Base-by-base conservation (phyloP, 1,284 basidiomycete species). In the Cryptococcus maquisensis region DNA sequence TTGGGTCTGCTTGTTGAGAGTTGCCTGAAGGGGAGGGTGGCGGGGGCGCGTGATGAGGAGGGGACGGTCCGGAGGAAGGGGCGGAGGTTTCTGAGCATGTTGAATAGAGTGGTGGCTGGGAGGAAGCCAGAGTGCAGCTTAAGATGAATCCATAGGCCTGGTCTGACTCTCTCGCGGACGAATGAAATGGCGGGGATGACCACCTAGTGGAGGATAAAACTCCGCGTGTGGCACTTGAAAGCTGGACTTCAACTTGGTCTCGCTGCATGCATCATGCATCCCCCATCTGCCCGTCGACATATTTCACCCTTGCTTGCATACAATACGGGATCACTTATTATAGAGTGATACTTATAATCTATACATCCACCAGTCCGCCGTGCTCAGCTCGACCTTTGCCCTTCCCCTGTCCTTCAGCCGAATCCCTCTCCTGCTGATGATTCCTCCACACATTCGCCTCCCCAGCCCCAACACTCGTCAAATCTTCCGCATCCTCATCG, bases 81-180 rank as follows among this genome's bases (percentile, higher is more conserved):
- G 47, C 69, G 61, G 47, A 75, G 57, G 46, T 65, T 66, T 52
- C 71, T 60, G 50, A 75, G 58, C 73, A 75, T 74, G 23, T 53
- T 69, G 60, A 40, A 41, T n/a, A 35, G 24, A 16, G 15, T 26
- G 28, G 12, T 15, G 35, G 36, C 26, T 28, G 24, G 26, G 39
- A 43, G 36, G 13, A 40, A 32, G 28, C 28, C 28, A 10, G 6
- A 10, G 28, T 32, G 44, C 44, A 28, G 44, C 44, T n/a, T 15
- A 36, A 35, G 32, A 21, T 18, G 28, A 20, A 47, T 8, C 32
- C n/a, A n/a, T n/a, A n/a, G n/a, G n/a, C n/a, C n/a, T n/a, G n/a
- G n/a, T n/a, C n/a, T n/a, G n/a, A n/a, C n/a, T n/a, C n/a, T n/a
- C n/a, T n/a, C 32, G 21, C 39, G 28, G 38, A 40, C 47, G 47